Base-by-base conservation (phyloP, 257 asterid genomes). In the Nicotiana undulata region DNA sequence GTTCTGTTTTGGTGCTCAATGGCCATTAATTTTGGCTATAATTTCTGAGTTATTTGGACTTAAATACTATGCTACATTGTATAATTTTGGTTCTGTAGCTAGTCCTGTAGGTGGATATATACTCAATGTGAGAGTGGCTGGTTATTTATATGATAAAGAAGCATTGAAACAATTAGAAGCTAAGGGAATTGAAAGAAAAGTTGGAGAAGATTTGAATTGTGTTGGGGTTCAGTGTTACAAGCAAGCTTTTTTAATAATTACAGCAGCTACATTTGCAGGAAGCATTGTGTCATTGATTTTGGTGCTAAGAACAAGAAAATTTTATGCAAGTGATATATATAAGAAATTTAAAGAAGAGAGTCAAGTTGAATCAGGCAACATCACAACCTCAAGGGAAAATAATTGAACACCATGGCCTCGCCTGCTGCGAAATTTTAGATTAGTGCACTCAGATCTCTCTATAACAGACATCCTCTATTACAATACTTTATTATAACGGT, bases 1-100 rank as follows among this genome's bases (percentile, higher is more conserved):
- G 9, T 91, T 89, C 18, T 89, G 92, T 66, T 86, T 91, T 17
- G 92, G 93, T 12, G 93, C 93, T 0, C 91, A 89, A 40, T 89
- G 92, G 94, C 89, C 94, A 3, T 44, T 90, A 15, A 76, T 89
- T 0, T 89, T 88, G 11, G 84, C 91, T 7, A 86, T 90, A 31
- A 86, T 90, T 16, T 90, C 91, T 0, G 93, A 90, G 44, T 9
- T 90, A 2, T 90, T 88, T 60, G 93, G 91, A 13, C 80, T 90
- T 0, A 87, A 90, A 18, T 82, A 89, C 83, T 89, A 86, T 84
- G 86, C 90, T 0, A 87, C 90, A 0, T 29, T 87, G 70, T 76
- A 79, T 63, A 84, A 83, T 13, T 79, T 89, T 34, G 92, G 90
- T 0, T 83, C 84, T 1, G 79, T 63, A 0, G 90, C 86, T 2